Base-by-base conservation (phyloP, 2,329 filamentous ascomycete species). In the Proliferodiscus dingleyae region DNA sequence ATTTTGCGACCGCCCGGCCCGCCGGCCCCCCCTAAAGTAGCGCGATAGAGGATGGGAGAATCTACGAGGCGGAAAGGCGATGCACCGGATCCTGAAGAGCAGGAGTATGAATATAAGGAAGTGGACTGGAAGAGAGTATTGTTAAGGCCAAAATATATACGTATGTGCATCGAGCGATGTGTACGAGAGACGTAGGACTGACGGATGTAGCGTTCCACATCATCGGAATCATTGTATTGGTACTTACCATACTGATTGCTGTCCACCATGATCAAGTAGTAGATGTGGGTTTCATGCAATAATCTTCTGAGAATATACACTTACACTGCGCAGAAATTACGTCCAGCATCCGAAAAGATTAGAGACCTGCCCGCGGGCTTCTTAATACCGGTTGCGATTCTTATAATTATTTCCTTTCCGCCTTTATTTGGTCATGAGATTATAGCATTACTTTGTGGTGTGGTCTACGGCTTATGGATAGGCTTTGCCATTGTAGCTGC, bases 341-440 rank as follows among this genome's bases (percentile, higher is more conserved):
- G 61, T 22, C 68, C 67, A 0, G 63, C 65, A 33, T 63, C 66
- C 5, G 58, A 65, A 40, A 65, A 65, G 44, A 64, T 69, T 10
- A 61, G 66, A 24, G 61, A 66, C 13, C 51, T 67, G 2, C 65
- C 66, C 2, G 66, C 61, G 10, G 68, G 68, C 5, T 70, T 64
- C 56, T 33, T 70, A 5, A 69, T 70, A 34, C 67, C 67, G 5
- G 64, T 70, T 30, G 58, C 57, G 22, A 63, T 70, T 16, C 53
- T 70, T 22, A 59, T 70, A 37, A 34, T 64, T 28, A 66, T 70
- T 29, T 69, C 67, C 3, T 68, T 70, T 42, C 68, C 68, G 3
- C 67, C 67, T 1, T 55, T 70, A 10, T 70, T 70, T 42, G 68
- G 68, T 13, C 68, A 70, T 46, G 68, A 70, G 46, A 56, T 70